Evolutionary conservation across 2,329 filamentous ascomycete species (phyloP).

Genomic region (Bipolaris victoriae): DNA sequence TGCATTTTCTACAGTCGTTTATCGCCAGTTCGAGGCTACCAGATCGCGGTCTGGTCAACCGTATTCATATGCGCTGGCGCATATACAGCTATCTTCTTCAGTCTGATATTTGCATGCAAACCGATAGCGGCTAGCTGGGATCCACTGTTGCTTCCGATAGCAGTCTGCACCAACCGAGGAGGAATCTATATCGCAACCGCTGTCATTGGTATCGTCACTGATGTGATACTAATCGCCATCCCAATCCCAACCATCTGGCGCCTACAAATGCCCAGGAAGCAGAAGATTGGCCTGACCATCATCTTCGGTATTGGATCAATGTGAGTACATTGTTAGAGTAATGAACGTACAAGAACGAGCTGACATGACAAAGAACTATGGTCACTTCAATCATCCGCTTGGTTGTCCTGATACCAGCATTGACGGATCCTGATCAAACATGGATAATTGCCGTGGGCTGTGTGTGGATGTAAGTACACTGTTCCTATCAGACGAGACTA

Average conservation of each 20-base stretch:
- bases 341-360: background rate
- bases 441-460: constrained; percentile 21
- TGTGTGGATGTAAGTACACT: constrained; percentile 21
- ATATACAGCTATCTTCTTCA: constrained; percentile 31
- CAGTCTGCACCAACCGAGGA: constrained; percentile 24
- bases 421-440: constrained; percentile 21
- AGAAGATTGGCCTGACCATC: constrained; percentile 25
- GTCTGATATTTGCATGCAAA: constrained; percentile 30
- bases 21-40: constrained; percentile 15
- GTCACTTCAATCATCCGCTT: constrained; percentile 24
- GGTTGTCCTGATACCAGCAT: constrained; percentile 19
- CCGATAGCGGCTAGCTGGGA: constrained; percentile 31
- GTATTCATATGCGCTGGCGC: constrained; percentile 25
- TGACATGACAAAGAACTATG: constrained; percentile 18
- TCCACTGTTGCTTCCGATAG: constrained; percentile 16
- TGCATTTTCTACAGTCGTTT: constrained; percentile 29
- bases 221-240: constrained; percentile 25
- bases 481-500: background rate
- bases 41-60: constrained; percentile 20
- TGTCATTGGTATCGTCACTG: constrained; percentile 27
- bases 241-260: constrained; percentile 27
- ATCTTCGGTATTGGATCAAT: constrained; percentile 31
- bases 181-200: constrained; percentile 32
- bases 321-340: constrained; percentile 10
- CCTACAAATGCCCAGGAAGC: constrained; percentile 27